A percentile compares a stretch with the other conserved stretches of the same genome.
phyloP scores from a whole-genome alignment of 2,329 filamentous ascomycete species.

The Colletotrichum abscissum region DNA sequence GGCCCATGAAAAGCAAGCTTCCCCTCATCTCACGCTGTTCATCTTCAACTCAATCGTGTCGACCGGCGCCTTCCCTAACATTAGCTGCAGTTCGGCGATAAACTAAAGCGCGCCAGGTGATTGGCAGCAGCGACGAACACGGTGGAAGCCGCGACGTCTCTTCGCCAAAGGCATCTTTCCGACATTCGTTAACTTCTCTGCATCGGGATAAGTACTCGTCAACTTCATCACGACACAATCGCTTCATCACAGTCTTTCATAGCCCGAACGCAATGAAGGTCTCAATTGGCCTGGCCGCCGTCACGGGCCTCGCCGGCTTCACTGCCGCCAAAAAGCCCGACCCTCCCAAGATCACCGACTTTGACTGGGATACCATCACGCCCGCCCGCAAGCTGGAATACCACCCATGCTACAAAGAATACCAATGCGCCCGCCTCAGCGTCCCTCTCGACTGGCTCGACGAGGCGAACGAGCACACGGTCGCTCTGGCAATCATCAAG shows the following conservation, averaged over 20 bases:
- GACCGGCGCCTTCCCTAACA: background rate
- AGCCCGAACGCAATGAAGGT: background rate
- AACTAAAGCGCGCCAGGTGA: background rate
- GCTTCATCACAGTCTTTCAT: background rate
- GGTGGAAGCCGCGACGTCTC: background rate
- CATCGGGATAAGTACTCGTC: no score
- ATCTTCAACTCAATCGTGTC: background rate
- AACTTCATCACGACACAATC: background rate
- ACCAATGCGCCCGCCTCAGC: conserved; percentile 54
- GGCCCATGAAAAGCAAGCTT: background rate
- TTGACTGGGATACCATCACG: conserved; percentile 50
- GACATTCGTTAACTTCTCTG: background rate
- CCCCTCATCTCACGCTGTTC: background rate
- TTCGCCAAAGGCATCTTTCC: background rate
- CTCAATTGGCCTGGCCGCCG: background rate
- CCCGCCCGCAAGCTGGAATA: conserved; percentile 50
- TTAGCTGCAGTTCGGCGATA: background rate
- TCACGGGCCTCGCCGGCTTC: conserved; percentile 4
- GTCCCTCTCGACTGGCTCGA: conserved; percentile 56
- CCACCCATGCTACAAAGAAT: conserved; percentile 51
- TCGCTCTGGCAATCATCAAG: conserved; percentile 54
- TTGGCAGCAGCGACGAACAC: background rate
- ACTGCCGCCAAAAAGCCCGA: background rate
- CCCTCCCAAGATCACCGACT: conserved; percentile 31
- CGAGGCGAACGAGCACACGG: conserved; percentile 41